Percentiles rank a stretch among this genome's conserved stretches.
These are phyloP conservation scores for Candida anglica DNA, from an alignment of 805 yeast genomes.

Conservation along the genomic window DNA sequence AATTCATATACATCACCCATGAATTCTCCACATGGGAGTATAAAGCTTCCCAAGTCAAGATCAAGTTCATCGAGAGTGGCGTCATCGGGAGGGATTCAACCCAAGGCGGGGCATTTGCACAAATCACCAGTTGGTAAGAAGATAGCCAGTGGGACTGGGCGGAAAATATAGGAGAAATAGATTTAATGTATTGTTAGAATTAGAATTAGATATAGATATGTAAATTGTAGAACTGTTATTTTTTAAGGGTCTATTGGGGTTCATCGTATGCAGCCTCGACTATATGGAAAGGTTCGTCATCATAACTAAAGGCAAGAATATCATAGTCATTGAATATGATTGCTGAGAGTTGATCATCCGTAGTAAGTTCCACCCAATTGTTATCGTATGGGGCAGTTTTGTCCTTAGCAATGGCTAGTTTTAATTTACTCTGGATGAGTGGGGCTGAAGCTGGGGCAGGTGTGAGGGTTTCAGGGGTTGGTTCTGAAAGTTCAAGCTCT, in stretches of 20 bases:
- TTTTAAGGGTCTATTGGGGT: background rate
- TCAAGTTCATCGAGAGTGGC: constrained; percentile 1
- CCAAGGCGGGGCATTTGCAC: constrained; percentile 1
- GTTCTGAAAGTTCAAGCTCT: too few species aligned
- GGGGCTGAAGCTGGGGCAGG: too few species aligned
- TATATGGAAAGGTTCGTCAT: constrained; percentile 33
- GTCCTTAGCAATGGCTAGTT: constrained; percentile 42
- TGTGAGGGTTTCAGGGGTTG: too few species aligned
- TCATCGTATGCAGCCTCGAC: constrained; percentile 34
- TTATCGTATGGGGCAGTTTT: constrained; percentile 28
- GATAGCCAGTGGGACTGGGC: background rate
- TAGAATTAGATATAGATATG: background rate
- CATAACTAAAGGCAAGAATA: constrained; percentile 38
- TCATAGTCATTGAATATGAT: constrained; percentile 37
- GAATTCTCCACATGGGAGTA: background rate
- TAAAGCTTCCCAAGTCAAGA: constrained; percentile 4
- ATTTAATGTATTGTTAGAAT: background rate
- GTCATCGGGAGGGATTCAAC: background rate
- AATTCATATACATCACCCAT: constrained; percentile 1
- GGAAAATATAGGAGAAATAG: background rate
- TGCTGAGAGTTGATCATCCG: constrained; percentile 20
- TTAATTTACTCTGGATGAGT: constrained; percentile 23
- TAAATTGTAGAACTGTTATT: background rate
- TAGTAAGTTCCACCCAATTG: constrained; percentile 29
- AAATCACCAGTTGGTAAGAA: constrained; percentile 4